Evolutionary conservation across 108 stramenopile genomes (phyloP).

Genomic region (Heterococcus sp.): DNA sequence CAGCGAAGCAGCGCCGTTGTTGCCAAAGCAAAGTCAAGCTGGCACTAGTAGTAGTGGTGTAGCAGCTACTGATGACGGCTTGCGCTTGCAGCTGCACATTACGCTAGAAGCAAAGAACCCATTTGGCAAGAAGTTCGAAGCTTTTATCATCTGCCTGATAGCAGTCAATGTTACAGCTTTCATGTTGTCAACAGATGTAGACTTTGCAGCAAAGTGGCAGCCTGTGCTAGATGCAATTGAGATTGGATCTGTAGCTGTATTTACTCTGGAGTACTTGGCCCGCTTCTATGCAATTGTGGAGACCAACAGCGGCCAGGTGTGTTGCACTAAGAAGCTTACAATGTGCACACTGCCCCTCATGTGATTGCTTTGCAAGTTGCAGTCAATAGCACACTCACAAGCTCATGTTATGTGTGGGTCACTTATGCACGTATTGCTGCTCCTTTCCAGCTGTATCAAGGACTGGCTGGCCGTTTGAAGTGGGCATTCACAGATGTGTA

Average conservation of each 20-base stretch:
- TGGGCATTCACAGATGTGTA: slow-evolving; percentile 40
- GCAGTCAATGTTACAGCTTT: slow-evolving; percentile 72
- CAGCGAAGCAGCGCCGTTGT: no score
- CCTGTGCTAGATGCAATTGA: slow-evolving; percentile 64
- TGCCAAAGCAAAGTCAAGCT: no score
- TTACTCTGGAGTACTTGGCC: slow-evolving; percentile 73
- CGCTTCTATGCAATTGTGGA: slow-evolving; percentile 60
- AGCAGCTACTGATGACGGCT: no score
- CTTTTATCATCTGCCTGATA: slow-evolving; percentile 74
- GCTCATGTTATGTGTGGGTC: no score
- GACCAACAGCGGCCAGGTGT: no score
- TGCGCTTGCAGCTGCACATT: slow-evolving; percentile 47
- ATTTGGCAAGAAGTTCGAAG: slow-evolving; percentile 67
- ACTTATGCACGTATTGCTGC: background rate
- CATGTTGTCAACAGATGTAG: slow-evolving; percentile 52
- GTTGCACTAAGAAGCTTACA: no score
- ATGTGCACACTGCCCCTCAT: slow-evolving; percentile 55
- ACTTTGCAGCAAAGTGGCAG: slow-evolving; percentile 39
- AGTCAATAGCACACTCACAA: no score
- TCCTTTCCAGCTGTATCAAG: slow-evolving; percentile 4
- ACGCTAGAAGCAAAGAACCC: slow-evolving; percentile 75
- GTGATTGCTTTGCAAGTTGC: slow-evolving; percentile 58
- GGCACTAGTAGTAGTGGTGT: no score
- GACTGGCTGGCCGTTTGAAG: slow-evolving; percentile 1
- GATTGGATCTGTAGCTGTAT: slow-evolving; percentile 62